Conservation (phyloP, 2,329 filamentous ascomycete species). For the Cladosporium sp. region DNA sequence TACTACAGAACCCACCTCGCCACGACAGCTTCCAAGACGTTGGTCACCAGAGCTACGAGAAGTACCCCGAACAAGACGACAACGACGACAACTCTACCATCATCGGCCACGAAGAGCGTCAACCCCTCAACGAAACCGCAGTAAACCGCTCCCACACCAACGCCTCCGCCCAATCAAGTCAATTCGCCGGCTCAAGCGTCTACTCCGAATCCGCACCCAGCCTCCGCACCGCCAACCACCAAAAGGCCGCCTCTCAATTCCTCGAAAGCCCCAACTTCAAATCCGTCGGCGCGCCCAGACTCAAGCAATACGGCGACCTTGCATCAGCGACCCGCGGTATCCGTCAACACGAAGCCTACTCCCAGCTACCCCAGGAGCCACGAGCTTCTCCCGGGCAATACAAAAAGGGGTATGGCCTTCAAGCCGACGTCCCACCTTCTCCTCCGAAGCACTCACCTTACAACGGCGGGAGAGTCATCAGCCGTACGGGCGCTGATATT, state of each 20-base stretch:
- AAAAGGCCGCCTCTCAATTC: conserved; percentile 8
- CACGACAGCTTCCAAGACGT: conserved; percentile 17
- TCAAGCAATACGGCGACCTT: conserved; percentile 45
- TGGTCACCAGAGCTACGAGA: not conserved
- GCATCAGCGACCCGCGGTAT: conserved; percentile 38
- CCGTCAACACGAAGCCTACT: conserved; percentile 20
- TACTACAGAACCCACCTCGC: conserved; percentile 7
- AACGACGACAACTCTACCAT: conserved; percentile 6
- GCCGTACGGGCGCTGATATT: conserved; percentile 44
- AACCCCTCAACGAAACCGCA: conserved; percentile 12
- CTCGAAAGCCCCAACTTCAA: conserved; percentile 12
- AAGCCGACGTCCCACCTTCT: conserved; percentile 15
- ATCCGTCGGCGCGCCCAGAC: conserved; percentile 33
- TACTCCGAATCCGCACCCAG: conserved; percentile 31
- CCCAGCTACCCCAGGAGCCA: not conserved
- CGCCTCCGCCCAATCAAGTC: conserved; percentile 15
- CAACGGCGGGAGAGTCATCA: conserved; percentile 38
- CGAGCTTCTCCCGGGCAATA: conserved; percentile 14
- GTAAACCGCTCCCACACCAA: conserved; percentile 31
- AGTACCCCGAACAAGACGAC: conserved; percentile 15
- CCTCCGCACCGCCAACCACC: conserved; percentile 15
- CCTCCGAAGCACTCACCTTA: conserved; percentile 17
- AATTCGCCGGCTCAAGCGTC: conserved; percentile 24
- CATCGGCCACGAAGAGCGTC: conserved; percentile 3
- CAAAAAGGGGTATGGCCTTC: conserved; percentile 16